Evolutionary conservation across 805 yeast species (phyloP), one percentile per base, ranked within the genome.

Genomic region (Ogataea parapolymorpha): DNA sequence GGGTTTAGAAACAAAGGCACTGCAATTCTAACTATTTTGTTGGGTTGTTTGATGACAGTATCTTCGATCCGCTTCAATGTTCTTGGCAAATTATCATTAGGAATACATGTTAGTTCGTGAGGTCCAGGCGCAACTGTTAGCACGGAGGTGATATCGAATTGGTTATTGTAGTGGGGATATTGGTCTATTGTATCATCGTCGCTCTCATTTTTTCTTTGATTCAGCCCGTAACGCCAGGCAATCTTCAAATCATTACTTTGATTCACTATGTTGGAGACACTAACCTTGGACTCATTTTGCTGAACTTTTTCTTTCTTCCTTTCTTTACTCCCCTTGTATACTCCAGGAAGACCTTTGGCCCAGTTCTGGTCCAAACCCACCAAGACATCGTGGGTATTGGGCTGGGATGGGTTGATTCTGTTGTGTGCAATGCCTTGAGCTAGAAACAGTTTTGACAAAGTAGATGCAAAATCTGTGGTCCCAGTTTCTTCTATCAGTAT

Each of bases 1-100:
- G 97, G 97, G 53, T 85, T 84, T 35, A 90, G 68, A 26, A 90
- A 69, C n/a, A 79, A 73, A 1, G 97, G 97, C 2, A 88, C 61
- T 0, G 81, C 74, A 1, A 91, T 58, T 47, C 97, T 69, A 5
- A 87, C 70, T 24, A 82, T 56, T 37, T 74, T 73, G 4, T 63
- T 62, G 25, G 73, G 68, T n/a, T 62, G 62, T 41, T 66, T 66
- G 2, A 75, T 66, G 0, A 72, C 61, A 1, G 49, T 42, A 6
- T 61, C 50, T 17, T 69, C 70, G 6, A 85, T 61, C 41, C 75
- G 77, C 5, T 55, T 53, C 31, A 72, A 42, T 13, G 70, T 54
- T 1, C 56, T 42, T 20, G 52, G 45, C 11, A 45, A 51, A 3
- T 37, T 40, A 12, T 43, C 50, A 12, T 74, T 32, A 2, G 78